These are phyloP conservation scores for Durotheca rogersii DNA, from an alignment of 495 filamentous ascomycete genomes.

Conservation along the genomic window DNA sequence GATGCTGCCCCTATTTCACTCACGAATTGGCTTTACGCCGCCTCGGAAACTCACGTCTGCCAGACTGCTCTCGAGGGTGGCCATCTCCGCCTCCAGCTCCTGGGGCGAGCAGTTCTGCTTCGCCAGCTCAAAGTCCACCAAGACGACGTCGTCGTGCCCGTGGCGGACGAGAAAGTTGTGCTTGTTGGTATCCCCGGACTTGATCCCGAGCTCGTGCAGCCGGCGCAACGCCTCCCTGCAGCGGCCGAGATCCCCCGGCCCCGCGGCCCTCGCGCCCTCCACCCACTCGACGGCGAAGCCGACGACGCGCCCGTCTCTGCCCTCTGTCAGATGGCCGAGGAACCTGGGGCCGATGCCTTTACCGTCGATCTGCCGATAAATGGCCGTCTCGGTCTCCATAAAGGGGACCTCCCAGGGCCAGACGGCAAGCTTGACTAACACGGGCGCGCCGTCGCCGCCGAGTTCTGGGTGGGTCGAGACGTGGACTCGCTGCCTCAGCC, in stretches of 20 bases:
- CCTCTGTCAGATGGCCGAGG: constrained; percentile 48
- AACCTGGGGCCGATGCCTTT: constrained; percentile 43
- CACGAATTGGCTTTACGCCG: too few species aligned
- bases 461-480: constrained; percentile 24
- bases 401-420: constrained; percentile 45
- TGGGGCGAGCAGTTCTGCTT: too few species aligned
- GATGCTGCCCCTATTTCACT: too few species aligned
- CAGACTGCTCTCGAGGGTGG: too few species aligned
- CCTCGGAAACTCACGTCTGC: too few species aligned
- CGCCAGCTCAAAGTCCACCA: constrained; percentile 49
- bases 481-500: constrained; percentile 19
- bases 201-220: constrained; percentile 44
- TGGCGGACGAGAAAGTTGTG: constrained; percentile 45
- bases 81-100: too few species aligned
- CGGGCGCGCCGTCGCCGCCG: constrained; percentile 19
- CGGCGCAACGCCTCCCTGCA: constrained; percentile 35
- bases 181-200: constrained; percentile 48
- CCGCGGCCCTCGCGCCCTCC: constrained; percentile 32
- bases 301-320: constrained; percentile 46
- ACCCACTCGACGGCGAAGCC: constrained; percentile 49
- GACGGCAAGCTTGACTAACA: constrained; percentile 46
- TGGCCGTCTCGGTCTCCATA: constrained; percentile 44
- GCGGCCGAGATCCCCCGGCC: constrained; percentile 32
- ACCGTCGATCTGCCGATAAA: constrained; percentile 44
- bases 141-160: constrained; percentile 27